These are phyloP conservation scores for Apiospora aurea DNA, from an alignment of 2,329 filamentous ascomycete species.

Conservation along the genomic window DNA sequence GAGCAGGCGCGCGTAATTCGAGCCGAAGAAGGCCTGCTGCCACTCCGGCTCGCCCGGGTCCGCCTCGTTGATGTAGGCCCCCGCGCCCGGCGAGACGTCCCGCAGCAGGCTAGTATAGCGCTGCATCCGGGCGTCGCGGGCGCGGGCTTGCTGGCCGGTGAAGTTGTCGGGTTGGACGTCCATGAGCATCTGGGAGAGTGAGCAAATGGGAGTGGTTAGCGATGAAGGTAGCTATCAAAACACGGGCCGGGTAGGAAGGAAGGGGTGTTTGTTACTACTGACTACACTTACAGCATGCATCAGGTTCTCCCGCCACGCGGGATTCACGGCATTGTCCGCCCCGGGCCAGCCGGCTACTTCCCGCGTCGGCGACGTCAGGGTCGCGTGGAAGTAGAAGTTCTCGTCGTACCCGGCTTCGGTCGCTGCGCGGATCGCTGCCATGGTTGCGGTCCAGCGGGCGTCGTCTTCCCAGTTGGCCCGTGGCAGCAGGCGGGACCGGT, in stretches of 20 bases:
- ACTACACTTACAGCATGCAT: background rate
- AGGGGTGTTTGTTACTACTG: too few relatives aligned
- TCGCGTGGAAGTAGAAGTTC: conserved; percentile 39
- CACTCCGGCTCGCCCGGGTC: conserved; percentile 56
- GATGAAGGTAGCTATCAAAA: background rate
- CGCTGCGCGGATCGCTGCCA: conserved; percentile 42
- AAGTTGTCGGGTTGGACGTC: background rate
- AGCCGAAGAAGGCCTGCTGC: conserved; percentile 54
- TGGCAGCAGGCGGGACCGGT: conserved; percentile 42
- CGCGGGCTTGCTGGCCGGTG: background rate
- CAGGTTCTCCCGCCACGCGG: conserved; percentile 47
- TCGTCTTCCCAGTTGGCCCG: conserved; percentile 37
- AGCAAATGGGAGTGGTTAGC: background rate
- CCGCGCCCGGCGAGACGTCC: conserved; percentile 47
- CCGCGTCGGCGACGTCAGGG: conserved; percentile 40
- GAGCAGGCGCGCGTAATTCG: conserved; percentile 50
- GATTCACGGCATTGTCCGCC: conserved; percentile 46
- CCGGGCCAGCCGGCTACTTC: conserved; percentile 42
- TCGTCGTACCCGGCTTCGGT: conserved; percentile 45
- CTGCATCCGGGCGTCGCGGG: conserved; percentile 37
- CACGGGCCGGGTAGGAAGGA: too few relatives aligned
- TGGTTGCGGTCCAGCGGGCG: conserved; percentile 36
- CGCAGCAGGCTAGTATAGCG: conserved; percentile 34
- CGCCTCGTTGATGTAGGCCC: conserved; percentile 60
- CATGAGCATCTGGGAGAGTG: background rate